Evolutionary conservation across 768 basidiomycete genomes (phyloP).

Genomic region (Naganishia kalamii): DNA sequence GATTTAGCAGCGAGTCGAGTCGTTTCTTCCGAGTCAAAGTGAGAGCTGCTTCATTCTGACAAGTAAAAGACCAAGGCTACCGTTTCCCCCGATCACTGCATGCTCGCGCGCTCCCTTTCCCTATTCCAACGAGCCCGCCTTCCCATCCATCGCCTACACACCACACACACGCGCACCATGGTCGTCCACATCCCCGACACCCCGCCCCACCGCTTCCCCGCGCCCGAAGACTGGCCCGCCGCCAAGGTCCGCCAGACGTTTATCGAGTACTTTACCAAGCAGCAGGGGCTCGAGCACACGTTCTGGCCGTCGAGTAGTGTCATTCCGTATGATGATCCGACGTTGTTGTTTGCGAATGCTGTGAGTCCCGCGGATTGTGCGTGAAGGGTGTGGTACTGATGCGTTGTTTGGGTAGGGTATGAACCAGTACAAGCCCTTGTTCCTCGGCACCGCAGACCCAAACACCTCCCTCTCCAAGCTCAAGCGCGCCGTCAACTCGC

Average conservation of each 20-base stretch:
- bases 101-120: neutral
- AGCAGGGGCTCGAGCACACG: constrained; percentile 61
- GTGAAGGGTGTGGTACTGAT: neutral
- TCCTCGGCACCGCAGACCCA: constrained; percentile 96
- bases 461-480: constrained; percentile 83
- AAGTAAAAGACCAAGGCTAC: neutral
- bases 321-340: constrained; percentile 96
- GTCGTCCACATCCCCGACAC: constrained; percentile 29
- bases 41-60: no score
- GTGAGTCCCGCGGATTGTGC: constrained; percentile 52
- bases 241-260: constrained; percentile 75
- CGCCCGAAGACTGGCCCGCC: constrained; percentile 62
- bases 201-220: constrained; percentile 41
- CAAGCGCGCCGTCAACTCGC: constrained; percentile 88
- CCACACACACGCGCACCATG: neutral
- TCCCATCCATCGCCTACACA: neutral
- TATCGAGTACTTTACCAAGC: constrained; percentile 73
- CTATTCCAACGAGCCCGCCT: constrained; percentile 7
- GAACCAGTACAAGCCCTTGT: constrained; percentile 87
- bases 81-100: neutral
- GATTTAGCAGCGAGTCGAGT: no score
- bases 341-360: constrained; percentile 94
- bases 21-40: neutral
- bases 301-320: constrained; percentile 87
- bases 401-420: constrained; percentile 41